These are phyloP conservation scores for Piromyces finnis DNA, from an alignment of 192 early-diverging fungal genomes.

Conservation along the genomic window DNA sequence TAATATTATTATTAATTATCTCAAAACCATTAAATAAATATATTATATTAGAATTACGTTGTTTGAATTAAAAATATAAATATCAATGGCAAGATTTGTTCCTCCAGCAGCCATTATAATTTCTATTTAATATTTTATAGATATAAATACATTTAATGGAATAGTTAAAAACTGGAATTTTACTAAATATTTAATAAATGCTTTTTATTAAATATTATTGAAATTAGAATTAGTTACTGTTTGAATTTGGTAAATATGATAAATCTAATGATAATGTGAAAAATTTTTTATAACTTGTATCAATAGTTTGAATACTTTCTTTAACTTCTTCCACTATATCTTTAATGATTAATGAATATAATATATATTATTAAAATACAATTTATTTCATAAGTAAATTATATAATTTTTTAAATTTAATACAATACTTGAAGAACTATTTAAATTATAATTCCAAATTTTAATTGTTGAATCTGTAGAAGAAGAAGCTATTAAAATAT, in stretches of 20 bases:
- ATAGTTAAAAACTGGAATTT: too few relatives aligned
- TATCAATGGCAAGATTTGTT: conserved; percentile 54
- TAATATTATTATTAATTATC: too few relatives aligned
- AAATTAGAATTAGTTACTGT: conserved; percentile 16
- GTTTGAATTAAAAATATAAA: conserved; percentile 36
- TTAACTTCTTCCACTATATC: conserved; percentile 8
- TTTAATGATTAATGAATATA: neutral
- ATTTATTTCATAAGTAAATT: too few relatives aligned
- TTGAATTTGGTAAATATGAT: conserved; percentile 41
- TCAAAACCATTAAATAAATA: too few relatives aligned
- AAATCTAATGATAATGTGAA: conserved; percentile 38
- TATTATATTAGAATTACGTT: too few relatives aligned
- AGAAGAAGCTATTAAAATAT: neutral
- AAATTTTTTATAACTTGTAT: conserved; percentile 43
- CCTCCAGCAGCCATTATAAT: conserved; percentile 63
- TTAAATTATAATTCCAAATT: neutral
- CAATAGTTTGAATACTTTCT: conserved; percentile 47
- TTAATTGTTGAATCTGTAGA: neutral
- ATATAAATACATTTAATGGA: too few relatives aligned
- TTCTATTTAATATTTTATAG: conserved; percentile 9
- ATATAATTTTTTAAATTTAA: too few relatives aligned
- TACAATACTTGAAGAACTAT: too few relatives aligned
- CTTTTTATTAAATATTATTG: too few relatives aligned
- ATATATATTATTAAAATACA: too few relatives aligned
- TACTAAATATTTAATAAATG: too few relatives aligned